A percentile compares a stretch with the other conserved stretches of the same genome.
Conservation (phyloP, 2,329 filamentous ascomycete species). For the Leptographium lundbergii region DNA sequence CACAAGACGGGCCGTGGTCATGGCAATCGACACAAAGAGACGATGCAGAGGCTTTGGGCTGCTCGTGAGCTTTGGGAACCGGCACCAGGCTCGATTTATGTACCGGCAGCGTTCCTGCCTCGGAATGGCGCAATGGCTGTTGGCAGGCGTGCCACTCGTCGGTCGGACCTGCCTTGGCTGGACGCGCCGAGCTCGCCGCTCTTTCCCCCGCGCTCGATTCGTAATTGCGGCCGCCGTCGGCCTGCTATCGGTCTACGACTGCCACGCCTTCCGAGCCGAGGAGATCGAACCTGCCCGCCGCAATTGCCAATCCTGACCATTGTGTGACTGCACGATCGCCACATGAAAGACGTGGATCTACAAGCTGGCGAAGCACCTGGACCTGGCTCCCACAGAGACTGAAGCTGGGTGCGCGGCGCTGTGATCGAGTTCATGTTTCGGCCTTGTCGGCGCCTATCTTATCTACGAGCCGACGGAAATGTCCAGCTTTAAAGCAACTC, state of each 20-base stretch:
- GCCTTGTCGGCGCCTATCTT: background rate
- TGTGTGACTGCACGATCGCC: no score
- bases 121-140: background rate
- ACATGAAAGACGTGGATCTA: background rate
- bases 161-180: background rate
- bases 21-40: background rate
- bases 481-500: background rate
- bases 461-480: background rate
- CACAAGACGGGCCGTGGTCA: background rate
- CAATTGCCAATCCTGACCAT: background rate
- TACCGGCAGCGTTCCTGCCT: background rate
- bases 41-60: background rate
- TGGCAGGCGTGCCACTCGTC: background rate
- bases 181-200: background rate
- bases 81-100: background rate
- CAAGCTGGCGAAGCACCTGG: background rate
- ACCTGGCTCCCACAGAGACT: background rate
- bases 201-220: background rate
- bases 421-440: background rate
- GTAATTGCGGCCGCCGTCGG: background rate
- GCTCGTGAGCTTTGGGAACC: background rate
- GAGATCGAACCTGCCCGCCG: background rate
- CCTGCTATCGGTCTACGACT: background rate
- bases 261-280: background rate
- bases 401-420: background rate